Evolutionary conservation across 176 grass and related monocot species (phyloP).

Genomic region (Carex littledalei): DNA sequence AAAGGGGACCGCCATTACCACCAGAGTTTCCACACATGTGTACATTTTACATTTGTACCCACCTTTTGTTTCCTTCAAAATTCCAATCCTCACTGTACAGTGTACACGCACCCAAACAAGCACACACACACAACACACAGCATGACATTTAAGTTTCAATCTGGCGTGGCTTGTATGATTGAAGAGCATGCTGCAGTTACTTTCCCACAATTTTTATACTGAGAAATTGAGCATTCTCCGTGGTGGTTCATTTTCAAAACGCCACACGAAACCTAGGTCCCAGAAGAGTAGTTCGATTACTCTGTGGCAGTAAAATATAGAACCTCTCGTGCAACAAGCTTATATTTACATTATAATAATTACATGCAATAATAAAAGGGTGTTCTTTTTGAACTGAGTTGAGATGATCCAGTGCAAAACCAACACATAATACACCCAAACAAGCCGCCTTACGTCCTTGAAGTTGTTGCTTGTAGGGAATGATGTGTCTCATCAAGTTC

Average conservation of each 20-base stretch:
- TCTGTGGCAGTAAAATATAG: neutral
- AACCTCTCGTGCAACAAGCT: neutral
- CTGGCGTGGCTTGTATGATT: neutral
- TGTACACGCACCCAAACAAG: neutral
- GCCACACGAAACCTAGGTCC: neutral
- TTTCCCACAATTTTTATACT: neutral
- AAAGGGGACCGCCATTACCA: conserved; percentile 21
- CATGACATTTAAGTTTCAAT: neutral
- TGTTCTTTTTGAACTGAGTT: neutral
- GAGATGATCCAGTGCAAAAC: neutral
- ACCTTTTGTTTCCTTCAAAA: neutral
- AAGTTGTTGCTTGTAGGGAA: neutral
- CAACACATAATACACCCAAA: conserved; percentile 14
- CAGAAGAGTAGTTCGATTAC: neutral
- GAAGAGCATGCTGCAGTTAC: neutral
- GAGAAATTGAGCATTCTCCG: neutral
- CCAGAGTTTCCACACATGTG: conserved; percentile 15
- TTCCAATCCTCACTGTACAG: neutral
- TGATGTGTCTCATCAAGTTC: neutral
- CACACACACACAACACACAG: neutral
- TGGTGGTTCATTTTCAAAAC: neutral
- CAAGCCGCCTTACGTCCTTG: conserved; percentile 4
- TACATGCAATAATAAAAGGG: neutral
- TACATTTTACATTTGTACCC: neutral
- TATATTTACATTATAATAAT: neutral